Conservation (phyloP, 2,329 filamentous ascomycete genomes). For the Colletotrichum nymphaeae region DNA sequence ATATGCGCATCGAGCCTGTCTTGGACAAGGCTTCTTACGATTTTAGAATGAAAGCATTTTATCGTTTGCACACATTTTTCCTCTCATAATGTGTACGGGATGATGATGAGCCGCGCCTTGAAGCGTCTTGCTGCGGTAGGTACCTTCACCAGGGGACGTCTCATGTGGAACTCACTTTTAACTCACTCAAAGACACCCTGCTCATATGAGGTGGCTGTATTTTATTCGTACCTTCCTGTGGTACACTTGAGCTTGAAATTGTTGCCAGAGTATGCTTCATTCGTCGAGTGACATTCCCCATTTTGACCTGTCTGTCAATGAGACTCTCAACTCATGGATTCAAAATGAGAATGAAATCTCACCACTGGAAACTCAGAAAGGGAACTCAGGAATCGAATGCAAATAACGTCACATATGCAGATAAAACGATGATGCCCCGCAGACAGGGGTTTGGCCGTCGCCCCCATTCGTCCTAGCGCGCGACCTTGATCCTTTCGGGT, state of each 20-base stretch:
- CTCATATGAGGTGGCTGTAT: not conserved
- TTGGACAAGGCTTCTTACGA: constrained; percentile 11
- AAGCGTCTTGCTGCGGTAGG: not conserved
- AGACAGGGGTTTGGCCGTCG: constrained; percentile 14
- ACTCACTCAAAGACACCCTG: not conserved
- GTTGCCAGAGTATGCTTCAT: too few relatives aligned
- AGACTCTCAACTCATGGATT: not conserved
- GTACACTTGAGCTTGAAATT: too few relatives aligned
- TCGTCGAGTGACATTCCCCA: not conserved
- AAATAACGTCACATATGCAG: constrained; percentile 28
- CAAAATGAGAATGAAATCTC: not conserved
- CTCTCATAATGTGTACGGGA: not conserved
- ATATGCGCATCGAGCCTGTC: constrained; percentile 20
- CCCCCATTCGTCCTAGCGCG: constrained; percentile 23
- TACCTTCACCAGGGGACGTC: constrained; percentile 18
- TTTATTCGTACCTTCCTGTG: too few relatives aligned
- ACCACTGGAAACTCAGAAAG: not conserved
- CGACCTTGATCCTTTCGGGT: not conserved
- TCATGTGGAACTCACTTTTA: constrained; percentile 15
- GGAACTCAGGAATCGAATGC: constrained; percentile 6
- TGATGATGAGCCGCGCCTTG: not conserved
- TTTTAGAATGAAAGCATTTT: constrained; percentile 23
- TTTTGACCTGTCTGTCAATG: not conserved
- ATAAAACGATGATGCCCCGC: constrained; percentile 25
- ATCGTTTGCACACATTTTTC: not conserved